Evolutionary conservation across 345 rosid species (phyloP).

Genomic region (Euphorbia peplus): DNA sequence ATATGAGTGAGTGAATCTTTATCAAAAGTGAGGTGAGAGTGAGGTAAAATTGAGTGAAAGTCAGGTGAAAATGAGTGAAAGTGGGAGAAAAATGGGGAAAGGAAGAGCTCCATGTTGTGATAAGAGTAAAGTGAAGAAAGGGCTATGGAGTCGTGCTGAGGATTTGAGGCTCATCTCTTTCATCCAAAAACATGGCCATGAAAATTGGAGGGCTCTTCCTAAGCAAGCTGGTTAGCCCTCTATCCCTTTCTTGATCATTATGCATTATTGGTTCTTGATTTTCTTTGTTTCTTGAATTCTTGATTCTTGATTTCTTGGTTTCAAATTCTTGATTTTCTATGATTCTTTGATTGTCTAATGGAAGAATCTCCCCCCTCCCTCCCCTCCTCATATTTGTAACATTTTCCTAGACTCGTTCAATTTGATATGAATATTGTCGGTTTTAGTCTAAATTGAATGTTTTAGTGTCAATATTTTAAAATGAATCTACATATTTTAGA

Average conservation of each 20-base stretch:
- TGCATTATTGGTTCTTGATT: neutral
- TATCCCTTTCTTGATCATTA: neutral
- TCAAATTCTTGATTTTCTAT: neutral
- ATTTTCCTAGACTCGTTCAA: too few species aligned
- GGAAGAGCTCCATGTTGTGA: slow-evolving; percentile 96
- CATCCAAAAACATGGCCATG: slow-evolving; percentile 80
- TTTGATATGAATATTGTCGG: too few species aligned
- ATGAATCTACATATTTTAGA: too few species aligned
- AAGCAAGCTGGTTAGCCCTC: slow-evolving; percentile 63
- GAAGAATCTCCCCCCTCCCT: too few species aligned
- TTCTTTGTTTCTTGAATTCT: neutral
- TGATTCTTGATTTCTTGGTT: neutral
- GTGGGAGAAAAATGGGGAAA: slow-evolving; percentile 47
- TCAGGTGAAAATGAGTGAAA: neutral
- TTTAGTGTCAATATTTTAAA: too few species aligned
- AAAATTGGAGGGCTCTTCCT: slow-evolving; percentile 92
- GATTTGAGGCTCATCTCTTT: slow-evolving; percentile 75
- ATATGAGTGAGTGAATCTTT: slow-evolving; percentile 2
- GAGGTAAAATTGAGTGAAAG: neutral
- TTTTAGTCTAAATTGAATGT: too few species aligned
- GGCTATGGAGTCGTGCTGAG: slow-evolving; percentile 92
- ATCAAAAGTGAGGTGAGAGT: too few species aligned
- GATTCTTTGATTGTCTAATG: neutral
- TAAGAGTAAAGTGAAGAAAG: slow-evolving; percentile 80
- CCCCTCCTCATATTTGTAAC: too few species aligned